These are phyloP conservation scores for Gossypium davidsonii DNA, from an alignment of 441 rosid genomes.

Conservation along the genomic window DNA sequence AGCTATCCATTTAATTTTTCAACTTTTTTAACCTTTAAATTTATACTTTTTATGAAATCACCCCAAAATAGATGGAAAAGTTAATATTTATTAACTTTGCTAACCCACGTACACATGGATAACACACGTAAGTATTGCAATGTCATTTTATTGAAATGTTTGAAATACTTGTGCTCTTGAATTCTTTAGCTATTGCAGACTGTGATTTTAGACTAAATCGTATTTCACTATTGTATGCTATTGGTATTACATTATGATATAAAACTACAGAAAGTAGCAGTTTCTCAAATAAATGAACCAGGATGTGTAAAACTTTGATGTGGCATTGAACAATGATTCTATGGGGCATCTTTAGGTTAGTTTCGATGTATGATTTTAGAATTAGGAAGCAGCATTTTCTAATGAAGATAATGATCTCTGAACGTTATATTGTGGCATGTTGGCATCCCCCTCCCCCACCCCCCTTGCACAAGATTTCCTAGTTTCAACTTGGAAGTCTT, in stretches of 20 bases:
- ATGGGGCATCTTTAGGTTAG: background rate
- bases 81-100: too few relatives aligned
- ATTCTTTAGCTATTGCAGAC: background rate
- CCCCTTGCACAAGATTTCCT: too few relatives aligned
- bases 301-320: background rate
- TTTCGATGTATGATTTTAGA: background rate
- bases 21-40: too few relatives aligned
- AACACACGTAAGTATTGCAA: background rate
- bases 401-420: background rate
- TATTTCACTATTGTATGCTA: background rate
- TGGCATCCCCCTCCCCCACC: background rate
- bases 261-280: background rate
- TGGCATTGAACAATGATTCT: background rate
- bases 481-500: background rate
- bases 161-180: background rate
- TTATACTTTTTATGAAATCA: too few relatives aligned
- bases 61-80: too few relatives aligned
- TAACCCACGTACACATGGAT: too few relatives aligned
- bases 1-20: too few relatives aligned
- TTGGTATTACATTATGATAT: background rate
- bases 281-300: background rate
- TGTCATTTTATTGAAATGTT: background rate
- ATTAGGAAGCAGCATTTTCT: background rate
- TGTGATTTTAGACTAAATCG: background rate
- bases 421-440: background rate